These are phyloP conservation scores for Bocquillonia castaneifolia DNA, from an alignment of 441 rosid genomes.

Conservation along the genomic window DNA sequence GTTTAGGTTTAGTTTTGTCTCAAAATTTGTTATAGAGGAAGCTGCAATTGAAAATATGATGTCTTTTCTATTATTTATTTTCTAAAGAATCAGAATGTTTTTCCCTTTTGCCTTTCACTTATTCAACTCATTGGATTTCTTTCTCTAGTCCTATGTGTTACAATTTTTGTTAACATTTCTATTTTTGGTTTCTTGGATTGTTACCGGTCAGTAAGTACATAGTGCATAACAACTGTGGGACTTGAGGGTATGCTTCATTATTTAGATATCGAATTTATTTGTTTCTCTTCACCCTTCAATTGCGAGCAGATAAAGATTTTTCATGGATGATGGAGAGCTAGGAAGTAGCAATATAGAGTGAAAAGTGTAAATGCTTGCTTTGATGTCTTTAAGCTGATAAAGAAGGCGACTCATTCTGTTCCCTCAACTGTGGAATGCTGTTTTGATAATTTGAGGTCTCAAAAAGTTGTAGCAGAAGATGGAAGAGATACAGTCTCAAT, in stretches of 20 bases:
- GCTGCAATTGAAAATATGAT: neutral
- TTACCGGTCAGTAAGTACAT: neutral
- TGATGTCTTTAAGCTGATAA: constrained; percentile 7
- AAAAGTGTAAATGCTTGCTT: neutral
- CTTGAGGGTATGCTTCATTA: neutral
- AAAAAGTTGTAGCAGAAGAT: constrained; percentile 31
- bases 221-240: neutral
- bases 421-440: constrained; percentile 8
- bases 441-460: constrained; percentile 21
- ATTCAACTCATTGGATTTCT: neutral
- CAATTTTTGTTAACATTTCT: neutral
- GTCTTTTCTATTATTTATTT: neutral
- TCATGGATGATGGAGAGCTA: neutral
- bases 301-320: neutral
- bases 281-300: neutral
- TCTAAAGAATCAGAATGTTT: neutral
- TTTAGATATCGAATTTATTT: neutral
- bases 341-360: neutral
- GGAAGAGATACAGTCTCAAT: constrained; percentile 98
- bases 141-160: neutral
- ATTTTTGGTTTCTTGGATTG: neutral
- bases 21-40: neutral
- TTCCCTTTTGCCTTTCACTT: constrained; percentile 2
- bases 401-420: constrained; percentile 14
- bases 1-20: neutral